Evolutionary conservation across 352 stramenopile species (phyloP), one percentile per base, ranked within the genome.

Genomic region (Phytophthora sansomeana): DNA sequence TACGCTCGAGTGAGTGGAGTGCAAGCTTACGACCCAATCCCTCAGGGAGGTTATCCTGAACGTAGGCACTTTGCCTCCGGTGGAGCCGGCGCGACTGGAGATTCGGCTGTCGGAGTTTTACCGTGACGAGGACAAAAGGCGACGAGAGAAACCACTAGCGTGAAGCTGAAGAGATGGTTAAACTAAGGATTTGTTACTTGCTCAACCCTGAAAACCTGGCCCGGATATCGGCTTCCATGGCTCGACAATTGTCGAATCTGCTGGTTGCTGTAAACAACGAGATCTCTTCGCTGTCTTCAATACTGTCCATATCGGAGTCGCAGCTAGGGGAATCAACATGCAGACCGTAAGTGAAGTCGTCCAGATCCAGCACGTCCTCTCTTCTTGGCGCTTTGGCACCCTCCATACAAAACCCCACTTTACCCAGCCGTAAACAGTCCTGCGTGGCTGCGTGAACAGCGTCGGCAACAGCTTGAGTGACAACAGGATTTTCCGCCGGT

Each of bases 41-140:
- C 79, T 14, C 44, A n/a, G 14, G 2, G 75, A 85, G 39, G 46
- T 86, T 29, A 66, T 86, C 2, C 16, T 47, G n/a, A 69, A 68
- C n/a, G 58, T 75, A 0, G 54, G 61, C 16, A 66, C 47, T n/a
- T 62, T 79, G 17, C 71, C 77, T 30, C 62, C 49, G 0, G 70
- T 89, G 8, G 79, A 90, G 54, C 73, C 75, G 2, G 81, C 75
- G 21, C 63, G 81, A 50, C 63, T 89, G 10, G 79, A 87, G 44
- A 82, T 85, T 39, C 77, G 81, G 11, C 62, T 90, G 35, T 69
- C 62, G 2, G 81, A 89, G 54, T 90, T 83, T 63, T 90, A 89
- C 62, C 75, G 72, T 16, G 50, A 71, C 2, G 41, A 62, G 39
- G 35, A 50, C 6, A n/a, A 42, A 16, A 58, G 5, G 7, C 17